Evolutionary conservation across 768 basidiomycete genomes (phyloP).

Genomic region (Leccinum boreale): DNA sequence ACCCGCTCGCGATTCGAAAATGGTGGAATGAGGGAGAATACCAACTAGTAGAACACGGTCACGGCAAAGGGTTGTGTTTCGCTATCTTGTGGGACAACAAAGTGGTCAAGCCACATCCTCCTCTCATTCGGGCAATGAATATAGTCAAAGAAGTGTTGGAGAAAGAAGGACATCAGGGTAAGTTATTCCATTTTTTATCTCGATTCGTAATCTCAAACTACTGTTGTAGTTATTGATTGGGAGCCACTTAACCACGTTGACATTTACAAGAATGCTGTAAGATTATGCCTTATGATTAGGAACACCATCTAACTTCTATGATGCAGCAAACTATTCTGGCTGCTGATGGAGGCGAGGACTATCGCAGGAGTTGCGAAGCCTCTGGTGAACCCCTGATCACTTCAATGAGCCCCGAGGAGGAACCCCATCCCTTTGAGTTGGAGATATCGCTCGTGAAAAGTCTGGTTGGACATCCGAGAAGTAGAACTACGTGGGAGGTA

Average conservation of each 20-base stretch:
- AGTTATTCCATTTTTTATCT: neutral
- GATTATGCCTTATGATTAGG: neutral
- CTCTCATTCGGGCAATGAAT: conserved; percentile 59
- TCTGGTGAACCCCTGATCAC: conserved; percentile 44
- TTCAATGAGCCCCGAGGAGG: conserved; percentile 35
- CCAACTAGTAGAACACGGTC: conserved; percentile 55
- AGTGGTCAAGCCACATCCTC: conserved; percentile 58
- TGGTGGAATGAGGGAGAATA: conserved; percentile 62
- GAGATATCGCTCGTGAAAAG: conserved; percentile 43
- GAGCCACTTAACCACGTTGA: conserved; percentile 48
- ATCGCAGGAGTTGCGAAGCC: conserved; percentile 30
- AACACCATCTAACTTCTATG: neutral
- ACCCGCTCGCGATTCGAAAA: conserved; percentile 58
- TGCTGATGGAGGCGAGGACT: conserved; percentile 43
- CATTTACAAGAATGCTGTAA: conserved; percentile 28
- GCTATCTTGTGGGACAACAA: conserved; percentile 69
- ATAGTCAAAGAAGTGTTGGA: conserved; percentile 55
- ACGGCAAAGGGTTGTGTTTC: conserved; percentile 50
- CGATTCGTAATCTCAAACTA: conserved; percentile 3
- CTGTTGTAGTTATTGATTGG: conserved; percentile 58
- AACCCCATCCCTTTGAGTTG: conserved; percentile 37
- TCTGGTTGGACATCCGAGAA: conserved; percentile 43
- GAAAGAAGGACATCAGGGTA: conserved; percentile 66
- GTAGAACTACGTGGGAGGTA: conserved; percentile 43
- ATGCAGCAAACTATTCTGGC: conserved; percentile 36